Percentiles rank a stretch among this genome's conserved stretches.
phyloP scores from a whole-genome alignment of 139 green algal genomes.

The Tetraselmis chui region DNA sequence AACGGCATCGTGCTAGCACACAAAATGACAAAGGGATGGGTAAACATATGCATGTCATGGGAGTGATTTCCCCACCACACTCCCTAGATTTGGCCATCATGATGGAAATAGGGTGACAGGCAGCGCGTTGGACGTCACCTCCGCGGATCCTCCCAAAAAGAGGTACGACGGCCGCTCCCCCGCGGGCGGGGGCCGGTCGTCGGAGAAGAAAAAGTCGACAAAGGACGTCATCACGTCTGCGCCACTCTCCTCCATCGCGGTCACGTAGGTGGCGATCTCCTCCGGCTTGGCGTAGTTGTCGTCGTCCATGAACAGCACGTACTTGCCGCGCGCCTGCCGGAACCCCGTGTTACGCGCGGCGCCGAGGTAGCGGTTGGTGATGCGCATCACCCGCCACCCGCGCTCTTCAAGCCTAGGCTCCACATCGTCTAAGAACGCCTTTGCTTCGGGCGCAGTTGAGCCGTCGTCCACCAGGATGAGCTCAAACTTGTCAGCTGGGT shows the following conservation, averaged over 20 bases:
- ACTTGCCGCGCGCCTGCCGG: conserved; percentile 18
- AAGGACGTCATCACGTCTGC: conserved; percentile 32
- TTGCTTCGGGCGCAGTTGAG: conserved; percentile 11
- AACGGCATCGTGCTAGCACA: too few species aligned
- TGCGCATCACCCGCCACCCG: conserved; percentile 21
- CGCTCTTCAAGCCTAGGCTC: conserved; percentile 15
- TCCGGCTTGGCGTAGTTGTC: conserved; percentile 32
- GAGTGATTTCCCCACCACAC: too few species aligned
- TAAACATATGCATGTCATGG: too few species aligned
- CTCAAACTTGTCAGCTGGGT: conserved; percentile 20
- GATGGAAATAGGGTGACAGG: too few species aligned
- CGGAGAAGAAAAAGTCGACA: conserved; percentile 33
- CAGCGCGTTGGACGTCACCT: background rate
- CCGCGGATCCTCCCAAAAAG: conserved; percentile 23
- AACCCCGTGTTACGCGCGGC: conserved; percentile 20
- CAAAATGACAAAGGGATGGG: too few species aligned
- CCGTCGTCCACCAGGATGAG: conserved; percentile 28
- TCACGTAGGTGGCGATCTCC: conserved; percentile 20
- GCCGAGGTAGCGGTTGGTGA: conserved; percentile 23
- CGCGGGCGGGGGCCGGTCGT: conserved; percentile 1
- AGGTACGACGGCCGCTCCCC: conserved; percentile 24
- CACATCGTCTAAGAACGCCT: conserved; percentile 8
- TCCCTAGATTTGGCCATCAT: too few species aligned
- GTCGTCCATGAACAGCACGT: conserved; percentile 36
- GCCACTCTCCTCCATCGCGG: conserved; percentile 21